Percentiles rank a stretch among this genome's conserved stretches.
These are phyloP conservation scores for Geranium brycei DNA, from an alignment of 345 rosid genomes.

Conservation along the genomic window DNA sequence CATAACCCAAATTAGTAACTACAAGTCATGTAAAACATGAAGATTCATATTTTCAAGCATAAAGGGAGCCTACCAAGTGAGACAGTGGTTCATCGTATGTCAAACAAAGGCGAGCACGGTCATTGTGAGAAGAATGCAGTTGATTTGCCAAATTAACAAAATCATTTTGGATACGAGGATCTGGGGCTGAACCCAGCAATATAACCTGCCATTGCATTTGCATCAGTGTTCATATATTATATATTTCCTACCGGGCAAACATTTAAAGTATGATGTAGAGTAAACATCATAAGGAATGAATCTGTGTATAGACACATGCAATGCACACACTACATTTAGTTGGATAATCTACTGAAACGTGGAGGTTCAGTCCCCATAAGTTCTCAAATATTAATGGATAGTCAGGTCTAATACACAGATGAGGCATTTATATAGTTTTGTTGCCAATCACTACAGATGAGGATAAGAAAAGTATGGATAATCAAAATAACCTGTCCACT, in stretches of 20 bases:
- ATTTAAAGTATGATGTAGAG: background rate
- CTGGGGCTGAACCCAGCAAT: constrained; percentile 92
- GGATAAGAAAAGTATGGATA: background rate
- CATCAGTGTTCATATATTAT: background rate
- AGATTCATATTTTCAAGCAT: constrained; percentile 3
- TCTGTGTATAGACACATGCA: too few species aligned
- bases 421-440: background rate
- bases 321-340: too few species aligned
- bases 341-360: too few species aligned
- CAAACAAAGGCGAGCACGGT: constrained; percentile 68
- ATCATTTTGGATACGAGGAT: constrained; percentile 87
- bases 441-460: too few species aligned
- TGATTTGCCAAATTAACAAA: constrained; percentile 69
- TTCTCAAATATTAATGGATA: too few species aligned
- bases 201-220: constrained; percentile 49
- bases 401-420: background rate
- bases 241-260: background rate
- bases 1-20: background rate
- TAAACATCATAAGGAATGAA: background rate
- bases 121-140: constrained; percentile 52
- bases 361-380: too few species aligned
- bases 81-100: constrained; percentile 95
- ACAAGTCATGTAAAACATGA: background rate
- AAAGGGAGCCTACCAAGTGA: constrained; percentile 51
- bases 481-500: constrained; percentile 58